phyloP scores from a whole-genome alignment of 129 eudicot genomes.

The Mikania micrantha region DNA sequence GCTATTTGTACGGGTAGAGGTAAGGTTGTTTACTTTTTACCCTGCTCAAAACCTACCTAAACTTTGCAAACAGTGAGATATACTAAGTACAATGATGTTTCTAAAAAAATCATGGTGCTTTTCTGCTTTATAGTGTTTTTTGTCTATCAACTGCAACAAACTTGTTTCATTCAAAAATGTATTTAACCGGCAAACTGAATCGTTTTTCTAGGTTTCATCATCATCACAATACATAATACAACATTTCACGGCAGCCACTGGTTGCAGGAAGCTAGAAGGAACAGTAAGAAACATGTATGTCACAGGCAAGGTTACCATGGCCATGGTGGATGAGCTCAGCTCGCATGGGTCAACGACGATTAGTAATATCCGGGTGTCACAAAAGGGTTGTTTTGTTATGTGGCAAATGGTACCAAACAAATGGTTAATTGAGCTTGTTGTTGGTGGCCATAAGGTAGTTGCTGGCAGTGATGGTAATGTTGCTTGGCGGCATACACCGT shows the following conservation, averaged over 20 bases:
- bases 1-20: too few relatives aligned
- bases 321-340: conserved; percentile 69
- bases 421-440: conserved; percentile 88
- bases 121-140: conserved; percentile 5
- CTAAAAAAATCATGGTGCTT: not conserved
- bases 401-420: conserved; percentile 96
- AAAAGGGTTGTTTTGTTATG: conserved; percentile 87
- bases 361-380: conserved; percentile 27
- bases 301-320: conserved; percentile 84
- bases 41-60: too few relatives aligned
- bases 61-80: too few relatives aligned
- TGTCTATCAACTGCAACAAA: not conserved
- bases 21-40: too few relatives aligned
- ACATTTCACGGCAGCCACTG: conserved; percentile 91
- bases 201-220: conserved; percentile 61
- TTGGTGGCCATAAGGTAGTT: conserved; percentile 74
- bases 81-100: too few relatives aligned
- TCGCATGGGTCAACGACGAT: conserved; percentile 35
- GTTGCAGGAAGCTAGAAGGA: conserved; percentile 80
- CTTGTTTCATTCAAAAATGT: not conserved
- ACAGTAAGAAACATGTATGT: conserved; percentile 71
- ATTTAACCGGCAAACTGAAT: not conserved
- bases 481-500: conserved; percentile 98
- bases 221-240: conserved; percentile 90
- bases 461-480: conserved; percentile 96